Percentiles rank a stretch among this genome's conserved stretches.
These are phyloP conservation scores for Phaeoacremonium minimum DNA, from an alignment of 2,329 filamentous ascomycete genomes.

Conservation along the genomic window DNA sequence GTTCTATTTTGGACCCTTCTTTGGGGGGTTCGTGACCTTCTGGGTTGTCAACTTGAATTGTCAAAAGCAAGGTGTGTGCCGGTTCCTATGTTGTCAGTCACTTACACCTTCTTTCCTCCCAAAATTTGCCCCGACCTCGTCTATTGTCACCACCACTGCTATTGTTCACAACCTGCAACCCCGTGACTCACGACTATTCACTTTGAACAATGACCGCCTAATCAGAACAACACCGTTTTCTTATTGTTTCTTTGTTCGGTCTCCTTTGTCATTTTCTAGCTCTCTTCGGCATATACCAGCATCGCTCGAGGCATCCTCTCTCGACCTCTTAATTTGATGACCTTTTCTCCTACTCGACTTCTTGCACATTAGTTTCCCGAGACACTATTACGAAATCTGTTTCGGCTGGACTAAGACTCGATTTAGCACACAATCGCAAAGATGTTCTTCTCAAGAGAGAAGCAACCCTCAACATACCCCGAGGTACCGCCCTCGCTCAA, in stretches of 20 bases:
- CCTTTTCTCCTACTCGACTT: too few relatives aligned
- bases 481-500: constrained; percentile 23
- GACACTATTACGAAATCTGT: constrained; percentile 5
- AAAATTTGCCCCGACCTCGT: too few relatives aligned
- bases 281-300: too few relatives aligned
- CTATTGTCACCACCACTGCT: background rate
- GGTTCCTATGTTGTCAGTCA: background rate
- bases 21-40: too few relatives aligned
- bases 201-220: background rate
- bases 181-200: background rate
- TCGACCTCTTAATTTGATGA: too few relatives aligned
- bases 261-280: too few relatives aligned
- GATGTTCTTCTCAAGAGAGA: constrained; percentile 18
- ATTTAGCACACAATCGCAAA: constrained; percentile 6
- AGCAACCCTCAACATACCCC: constrained; percentile 16
- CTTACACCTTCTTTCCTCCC: background rate
- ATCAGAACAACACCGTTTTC: background rate
- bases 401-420: constrained; percentile 7
- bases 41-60: background rate
- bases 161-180: too few relatives aligned
- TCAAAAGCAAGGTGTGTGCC: background rate
- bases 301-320: too few relatives aligned
- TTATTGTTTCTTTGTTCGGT: constrained; percentile 5
- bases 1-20: background rate
- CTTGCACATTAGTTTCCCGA: too few relatives aligned